A percentile compares a stretch with the other conserved stretches of the same genome.
Conservation (phyloP, 139 green algal species). For the Ettlia oleoabundans region DNA sequence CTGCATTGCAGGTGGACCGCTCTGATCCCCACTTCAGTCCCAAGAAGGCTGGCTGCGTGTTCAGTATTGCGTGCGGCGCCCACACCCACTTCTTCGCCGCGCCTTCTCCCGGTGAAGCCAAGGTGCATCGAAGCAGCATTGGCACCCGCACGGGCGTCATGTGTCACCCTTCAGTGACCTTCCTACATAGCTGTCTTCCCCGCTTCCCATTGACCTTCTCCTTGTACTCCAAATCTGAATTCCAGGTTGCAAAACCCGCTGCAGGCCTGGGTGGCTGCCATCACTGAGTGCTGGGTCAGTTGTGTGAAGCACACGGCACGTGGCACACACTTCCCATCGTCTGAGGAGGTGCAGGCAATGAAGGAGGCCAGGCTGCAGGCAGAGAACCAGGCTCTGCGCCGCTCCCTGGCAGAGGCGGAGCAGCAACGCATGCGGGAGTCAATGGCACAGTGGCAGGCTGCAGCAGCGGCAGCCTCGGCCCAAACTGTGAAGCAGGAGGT, state of each 20-base stretch:
- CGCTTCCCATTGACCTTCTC: too few species aligned
- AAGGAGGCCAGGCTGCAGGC: conserved; percentile 64
- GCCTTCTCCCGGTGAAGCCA: conserved; percentile 20
- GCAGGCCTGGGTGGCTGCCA: conserved; percentile 61
- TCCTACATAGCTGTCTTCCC: too few species aligned
- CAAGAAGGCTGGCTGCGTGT: conserved; percentile 38
- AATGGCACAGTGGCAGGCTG: conserved; percentile 19
- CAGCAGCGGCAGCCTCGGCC: not conserved
- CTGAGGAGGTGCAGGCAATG: conserved; percentile 2
- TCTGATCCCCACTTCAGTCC: not conserved
- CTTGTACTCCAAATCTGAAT: too few species aligned
- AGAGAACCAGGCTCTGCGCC: conserved; percentile 54
- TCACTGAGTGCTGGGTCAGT: conserved; percentile 67
- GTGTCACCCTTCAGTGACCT: too few species aligned
- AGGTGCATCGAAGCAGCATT: not conserved
- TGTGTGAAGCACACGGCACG: conserved; percentile 74
- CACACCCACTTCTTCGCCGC: conserved; percentile 44
- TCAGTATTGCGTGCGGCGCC: conserved; percentile 46
- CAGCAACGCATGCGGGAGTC: conserved; percentile 17
- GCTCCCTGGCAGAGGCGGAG: conserved; percentile 28
- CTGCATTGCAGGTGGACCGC: conserved; percentile 5
- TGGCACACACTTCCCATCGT: conserved; percentile 27
- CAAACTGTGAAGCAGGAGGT: not conserved
- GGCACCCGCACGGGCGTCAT: too few species aligned
- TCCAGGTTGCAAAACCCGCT: too few species aligned